Evolutionary conservation across 768 basidiomycete species (phyloP).

Genomic region (Lactifluus hygrophoroides): DNA sequence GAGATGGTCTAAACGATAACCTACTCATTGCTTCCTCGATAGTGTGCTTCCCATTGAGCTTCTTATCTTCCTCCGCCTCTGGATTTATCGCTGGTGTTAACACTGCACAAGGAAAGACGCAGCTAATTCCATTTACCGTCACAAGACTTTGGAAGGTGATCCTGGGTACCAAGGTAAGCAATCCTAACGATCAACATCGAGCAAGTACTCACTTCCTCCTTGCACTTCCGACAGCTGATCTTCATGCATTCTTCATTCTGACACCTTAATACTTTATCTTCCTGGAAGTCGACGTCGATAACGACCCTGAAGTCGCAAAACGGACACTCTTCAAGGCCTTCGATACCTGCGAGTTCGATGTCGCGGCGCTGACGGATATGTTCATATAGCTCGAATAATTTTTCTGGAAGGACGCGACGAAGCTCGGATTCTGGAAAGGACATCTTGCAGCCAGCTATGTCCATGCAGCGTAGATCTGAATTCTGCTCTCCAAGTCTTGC

Average conservation of each 20-base stretch:
- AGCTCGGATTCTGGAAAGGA: slow-evolving; percentile 65
- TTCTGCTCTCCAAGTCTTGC: slow-evolving; percentile 58
- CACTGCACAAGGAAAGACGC: neutral
- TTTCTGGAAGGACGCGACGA: slow-evolving; percentile 52
- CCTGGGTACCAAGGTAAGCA: slow-evolving; percentile 32
- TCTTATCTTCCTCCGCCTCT: slow-evolving; percentile 73
- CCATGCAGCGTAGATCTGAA: slow-evolving; percentile 69
- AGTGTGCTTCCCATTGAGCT: slow-evolving; percentile 63
- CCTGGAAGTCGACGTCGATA: slow-evolving; percentile 39
- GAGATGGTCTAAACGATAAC: slow-evolving; percentile 19
- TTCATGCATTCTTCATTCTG: slow-evolving; percentile 59
- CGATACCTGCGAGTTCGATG: slow-evolving; percentile 67
- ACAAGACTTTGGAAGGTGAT: slow-evolving; percentile 77
- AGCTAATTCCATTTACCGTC: slow-evolving; percentile 40
- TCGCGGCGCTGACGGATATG: slow-evolving; percentile 72
- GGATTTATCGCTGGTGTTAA: slow-evolving; percentile 10
- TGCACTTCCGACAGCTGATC: slow-evolving; percentile 74
- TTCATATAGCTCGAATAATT: slow-evolving; percentile 62
- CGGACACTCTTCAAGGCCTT: slow-evolving; percentile 82
- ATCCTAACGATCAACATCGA: neutral
- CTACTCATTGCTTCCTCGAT: slow-evolving; percentile 93
- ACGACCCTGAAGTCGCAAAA: slow-evolving; percentile 78
- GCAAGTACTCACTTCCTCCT: slow-evolving; percentile 47
- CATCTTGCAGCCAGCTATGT: slow-evolving; percentile 62
- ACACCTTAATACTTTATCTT: slow-evolving; percentile 34